Conservation (phyloP, 2,329 filamentous ascomycete species). For the Diplocarpon mali region DNA sequence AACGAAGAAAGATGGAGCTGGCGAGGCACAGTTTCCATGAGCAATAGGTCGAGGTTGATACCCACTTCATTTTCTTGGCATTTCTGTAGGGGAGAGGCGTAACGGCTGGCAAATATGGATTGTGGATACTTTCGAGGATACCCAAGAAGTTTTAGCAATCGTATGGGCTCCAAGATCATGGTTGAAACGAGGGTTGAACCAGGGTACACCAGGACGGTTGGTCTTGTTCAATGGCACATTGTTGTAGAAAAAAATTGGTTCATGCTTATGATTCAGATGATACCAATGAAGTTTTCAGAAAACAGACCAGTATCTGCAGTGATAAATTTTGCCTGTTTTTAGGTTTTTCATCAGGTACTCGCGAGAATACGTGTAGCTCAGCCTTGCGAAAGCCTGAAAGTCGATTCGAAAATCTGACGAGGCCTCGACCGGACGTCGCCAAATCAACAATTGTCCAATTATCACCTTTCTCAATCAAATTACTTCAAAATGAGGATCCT, state of each 20-base stretch:
- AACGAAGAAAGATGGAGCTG: slow-evolving; percentile 9
- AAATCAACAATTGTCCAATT: neutral
- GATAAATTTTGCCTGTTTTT: too few relatives aligned
- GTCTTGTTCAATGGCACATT: too few relatives aligned
- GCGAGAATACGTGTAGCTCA: too few relatives aligned
- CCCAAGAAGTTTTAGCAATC: neutral
- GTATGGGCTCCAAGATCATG: neutral
- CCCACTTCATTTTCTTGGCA: slow-evolving; percentile 12
- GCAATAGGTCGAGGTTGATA: slow-evolving; percentile 13
- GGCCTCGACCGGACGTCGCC: neutral
- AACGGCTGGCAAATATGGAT: slow-evolving; percentile 1
- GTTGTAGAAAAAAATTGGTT: too few relatives aligned
- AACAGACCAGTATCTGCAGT: too few relatives aligned
- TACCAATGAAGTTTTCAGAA: too few relatives aligned
- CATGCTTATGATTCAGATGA: too few relatives aligned
- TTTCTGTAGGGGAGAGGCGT: slow-evolving; percentile 15
- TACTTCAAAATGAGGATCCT: slow-evolving; percentile 26
- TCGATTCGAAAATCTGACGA: too few relatives aligned
- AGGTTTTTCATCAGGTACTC: too few relatives aligned
- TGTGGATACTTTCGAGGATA: neutral
- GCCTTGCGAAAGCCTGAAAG: too few relatives aligned
- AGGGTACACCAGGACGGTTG: too few relatives aligned
- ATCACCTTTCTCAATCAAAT: neutral
- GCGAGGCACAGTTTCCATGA: slow-evolving; percentile 4
- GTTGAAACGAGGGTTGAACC: too few relatives aligned